phyloP scores from a whole-genome alignment of 257 asterid species.

The Haberlea rhodopensis region DNA sequence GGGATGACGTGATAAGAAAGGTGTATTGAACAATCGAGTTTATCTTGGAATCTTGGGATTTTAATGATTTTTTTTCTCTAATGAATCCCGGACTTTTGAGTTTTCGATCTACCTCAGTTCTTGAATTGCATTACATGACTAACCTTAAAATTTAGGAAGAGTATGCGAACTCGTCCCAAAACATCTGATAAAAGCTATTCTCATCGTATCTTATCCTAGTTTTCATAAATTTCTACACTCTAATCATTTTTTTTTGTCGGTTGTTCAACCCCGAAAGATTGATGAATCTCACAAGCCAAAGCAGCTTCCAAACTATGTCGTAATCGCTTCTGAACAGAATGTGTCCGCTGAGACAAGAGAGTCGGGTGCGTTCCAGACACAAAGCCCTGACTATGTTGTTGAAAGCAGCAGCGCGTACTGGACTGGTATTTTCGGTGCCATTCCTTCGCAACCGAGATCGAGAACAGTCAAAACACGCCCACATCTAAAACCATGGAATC shows the following conservation, averaged over 20 bases:
- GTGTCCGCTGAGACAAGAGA: constrained; percentile 29
- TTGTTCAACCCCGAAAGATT: constrained; percentile 24
- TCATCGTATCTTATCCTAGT: too few relatives aligned
- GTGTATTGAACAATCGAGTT: too few relatives aligned
- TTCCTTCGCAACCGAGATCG: constrained; percentile 60
- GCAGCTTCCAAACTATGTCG: constrained; percentile 22
- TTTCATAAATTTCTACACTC: constrained; percentile 4
- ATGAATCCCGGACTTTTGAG: too few relatives aligned
- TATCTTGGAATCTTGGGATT: too few relatives aligned
- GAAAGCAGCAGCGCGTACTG: constrained; percentile 55
- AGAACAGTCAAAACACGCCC: constrained; percentile 58
- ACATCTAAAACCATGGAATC: constrained; percentile 51
- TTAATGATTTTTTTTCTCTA: too few relatives aligned
- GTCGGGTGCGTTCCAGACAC: constrained; percentile 47
- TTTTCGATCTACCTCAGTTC: too few relatives aligned
- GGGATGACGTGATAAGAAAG: too few relatives aligned
- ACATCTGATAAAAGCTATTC: too few relatives aligned
- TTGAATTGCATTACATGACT: too few relatives aligned
- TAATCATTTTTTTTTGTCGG: constrained; percentile 21
- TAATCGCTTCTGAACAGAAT: constrained; percentile 29
- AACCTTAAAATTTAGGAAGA: too few relatives aligned
- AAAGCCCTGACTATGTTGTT: constrained; percentile 74
- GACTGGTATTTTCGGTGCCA: constrained; percentile 33
- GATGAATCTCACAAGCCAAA: constrained; percentile 27
- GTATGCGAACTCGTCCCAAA: too few relatives aligned